Percentiles rank a stretch among this genome's conserved stretches.
These are phyloP conservation scores for Acer yangbiense DNA, from an alignment of 345 rosid species.

Conservation along the genomic window DNA sequence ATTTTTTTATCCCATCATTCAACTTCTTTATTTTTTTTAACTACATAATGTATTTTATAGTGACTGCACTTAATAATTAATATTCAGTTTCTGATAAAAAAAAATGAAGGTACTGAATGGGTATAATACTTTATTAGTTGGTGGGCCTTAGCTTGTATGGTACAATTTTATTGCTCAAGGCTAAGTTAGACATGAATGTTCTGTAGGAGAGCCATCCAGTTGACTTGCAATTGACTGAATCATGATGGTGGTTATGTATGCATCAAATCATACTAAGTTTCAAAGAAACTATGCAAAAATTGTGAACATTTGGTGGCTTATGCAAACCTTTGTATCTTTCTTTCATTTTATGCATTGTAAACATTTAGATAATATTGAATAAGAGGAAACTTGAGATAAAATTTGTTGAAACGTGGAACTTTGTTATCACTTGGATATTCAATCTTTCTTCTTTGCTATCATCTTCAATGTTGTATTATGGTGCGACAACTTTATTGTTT, in stretches of 20 bases:
- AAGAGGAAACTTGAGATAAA: not conserved
- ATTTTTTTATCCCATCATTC: not conserved
- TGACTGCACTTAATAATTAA: not conserved
- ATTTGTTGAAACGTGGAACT: not conserved
- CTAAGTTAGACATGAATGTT: not conserved
- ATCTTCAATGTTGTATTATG: not conserved
- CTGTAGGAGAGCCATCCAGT: too few species aligned
- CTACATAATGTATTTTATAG: not conserved
- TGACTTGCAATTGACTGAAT: not conserved
- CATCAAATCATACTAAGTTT: not conserved
- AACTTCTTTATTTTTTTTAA: not conserved
- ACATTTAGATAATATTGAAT: not conserved
- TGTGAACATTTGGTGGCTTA: slow-evolving; percentile 1
- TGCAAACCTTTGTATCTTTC: not conserved
- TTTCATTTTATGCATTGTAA: not conserved
- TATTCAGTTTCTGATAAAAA: not conserved
- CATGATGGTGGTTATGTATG: not conserved
- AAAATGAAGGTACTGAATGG: not conserved
- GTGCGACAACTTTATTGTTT: not conserved
- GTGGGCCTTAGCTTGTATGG: not conserved
- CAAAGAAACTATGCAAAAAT: not conserved
- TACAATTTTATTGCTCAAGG: not conserved
- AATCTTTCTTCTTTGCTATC: not conserved
- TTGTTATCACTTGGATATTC: not conserved
- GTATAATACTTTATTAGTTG: not conserved